Evolutionary conservation across 2,329 filamentous ascomycete species (phyloP).

Genomic region (Metarhizium brunneum): DNA sequence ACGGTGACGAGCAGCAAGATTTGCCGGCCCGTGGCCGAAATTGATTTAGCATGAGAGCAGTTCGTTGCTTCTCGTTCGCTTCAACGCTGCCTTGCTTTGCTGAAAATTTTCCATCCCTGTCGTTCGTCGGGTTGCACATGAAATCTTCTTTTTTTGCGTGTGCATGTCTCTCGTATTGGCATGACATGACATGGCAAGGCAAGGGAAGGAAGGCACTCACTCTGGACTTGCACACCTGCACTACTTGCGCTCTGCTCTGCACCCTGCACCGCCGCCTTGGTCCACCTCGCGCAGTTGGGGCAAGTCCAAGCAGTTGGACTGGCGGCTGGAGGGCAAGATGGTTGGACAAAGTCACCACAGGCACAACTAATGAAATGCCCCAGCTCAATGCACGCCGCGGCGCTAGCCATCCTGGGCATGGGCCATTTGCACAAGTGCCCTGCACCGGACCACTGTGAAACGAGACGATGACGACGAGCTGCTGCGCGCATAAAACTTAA

Average conservation of each 20-base stretch:
- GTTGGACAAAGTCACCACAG: background rate
- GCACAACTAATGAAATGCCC: background rate
- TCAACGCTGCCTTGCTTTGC: background rate
- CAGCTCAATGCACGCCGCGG: constrained; percentile 4
- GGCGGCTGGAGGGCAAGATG: background rate
- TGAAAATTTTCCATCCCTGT: background rate
- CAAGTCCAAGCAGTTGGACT: no score
- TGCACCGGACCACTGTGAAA: constrained; percentile 1
- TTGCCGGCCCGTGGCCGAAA: background rate
- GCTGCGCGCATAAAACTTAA: constrained; percentile 2
- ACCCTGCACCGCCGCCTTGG: background rate
- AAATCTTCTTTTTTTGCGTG: background rate
- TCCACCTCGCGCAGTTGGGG: background rate
- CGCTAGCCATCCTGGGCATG: constrained; percentile 1
- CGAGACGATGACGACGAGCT: constrained; percentile 5
- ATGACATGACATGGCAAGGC: background rate
- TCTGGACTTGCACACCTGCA: no score
- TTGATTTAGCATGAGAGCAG: background rate
- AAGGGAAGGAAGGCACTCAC: background rate
- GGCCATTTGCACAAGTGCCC: constrained; percentile 1
- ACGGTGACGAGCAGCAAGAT: background rate
- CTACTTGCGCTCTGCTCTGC: background rate
- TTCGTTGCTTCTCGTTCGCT: background rate
- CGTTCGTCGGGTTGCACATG: background rate
- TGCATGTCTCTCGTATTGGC: constrained; percentile 4